Evolutionary conservation across 352 stramenopile species (phyloP).

Genomic region (Phytophthora melonis): DNA sequence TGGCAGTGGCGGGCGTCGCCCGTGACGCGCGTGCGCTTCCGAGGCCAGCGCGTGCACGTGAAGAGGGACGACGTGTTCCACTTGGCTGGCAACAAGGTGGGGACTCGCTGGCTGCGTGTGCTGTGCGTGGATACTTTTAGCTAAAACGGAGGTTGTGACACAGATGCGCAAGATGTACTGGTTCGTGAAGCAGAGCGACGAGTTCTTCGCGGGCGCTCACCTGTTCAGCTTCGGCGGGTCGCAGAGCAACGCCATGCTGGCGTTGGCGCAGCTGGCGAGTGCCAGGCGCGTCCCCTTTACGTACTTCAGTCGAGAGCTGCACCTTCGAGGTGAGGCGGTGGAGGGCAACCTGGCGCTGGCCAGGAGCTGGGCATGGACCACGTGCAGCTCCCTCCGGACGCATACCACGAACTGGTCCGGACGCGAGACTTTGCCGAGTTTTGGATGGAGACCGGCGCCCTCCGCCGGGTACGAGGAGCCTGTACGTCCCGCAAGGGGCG

Average conservation of each 20-base stretch:
- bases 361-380: constrained; percentile 73
- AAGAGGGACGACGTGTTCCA: constrained; percentile 87
- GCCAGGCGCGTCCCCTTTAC: constrained; percentile 79
- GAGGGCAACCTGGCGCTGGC: constrained; percentile 61
- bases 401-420: constrained; percentile 56
- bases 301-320: constrained; percentile 78
- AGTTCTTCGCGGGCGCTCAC: constrained; percentile 65
- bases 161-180: constrained; percentile 90
- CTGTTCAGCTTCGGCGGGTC: constrained; percentile 82
- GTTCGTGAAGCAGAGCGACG: constrained; percentile 70
- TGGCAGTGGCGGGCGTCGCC: constrained; percentile 51
- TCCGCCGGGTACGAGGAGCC: constrained; percentile 14
- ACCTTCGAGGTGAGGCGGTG: constrained; percentile 9
- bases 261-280: constrained; percentile 82
- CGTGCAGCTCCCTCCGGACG: constrained; percentile 49
- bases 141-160: constrained; percentile 11
- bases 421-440: constrained; percentile 52
- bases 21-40: constrained; percentile 74
- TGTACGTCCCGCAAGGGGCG: constrained; percentile 78
- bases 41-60: constrained; percentile 75
- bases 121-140: neutral
- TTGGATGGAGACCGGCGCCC: constrained; percentile 14
- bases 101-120: neutral
- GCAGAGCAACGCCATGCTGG: constrained; percentile 90
- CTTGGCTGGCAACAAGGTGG: constrained; percentile 87